phyloP scores from a whole-genome alignment of 1,284 basidiomycete species.

The Fomitopsis betulina region DNA sequence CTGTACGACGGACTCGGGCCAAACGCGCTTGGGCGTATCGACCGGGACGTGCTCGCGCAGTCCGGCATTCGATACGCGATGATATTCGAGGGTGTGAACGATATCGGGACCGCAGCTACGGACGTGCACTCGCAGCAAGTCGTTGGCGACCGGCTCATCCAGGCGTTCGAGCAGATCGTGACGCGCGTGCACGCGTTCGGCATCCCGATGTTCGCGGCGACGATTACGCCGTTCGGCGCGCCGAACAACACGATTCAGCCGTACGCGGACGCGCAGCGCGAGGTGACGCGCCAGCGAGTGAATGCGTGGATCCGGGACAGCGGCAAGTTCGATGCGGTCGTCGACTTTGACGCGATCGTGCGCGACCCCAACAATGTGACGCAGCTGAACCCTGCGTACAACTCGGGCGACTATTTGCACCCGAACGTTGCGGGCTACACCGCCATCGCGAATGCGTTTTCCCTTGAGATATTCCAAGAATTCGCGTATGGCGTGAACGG shows the following conservation, averaged over 20 bases:
- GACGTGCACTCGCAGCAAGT: slow-evolving; percentile 31
- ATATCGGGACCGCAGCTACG: slow-evolving; percentile 39
- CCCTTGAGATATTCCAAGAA: slow-evolving; percentile 32
- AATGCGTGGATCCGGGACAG: slow-evolving; percentile 40
- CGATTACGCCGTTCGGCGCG: slow-evolving; percentile 45
- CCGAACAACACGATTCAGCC: slow-evolving; percentile 31
- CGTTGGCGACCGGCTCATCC: slow-evolving; percentile 38
- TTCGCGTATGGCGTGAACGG: slow-evolving; percentile 23
- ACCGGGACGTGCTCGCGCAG: slow-evolving; percentile 45
- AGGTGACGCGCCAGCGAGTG: slow-evolving; percentile 37
- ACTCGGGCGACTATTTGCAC: slow-evolving; percentile 45
- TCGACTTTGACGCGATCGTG: slow-evolving; percentile 43
- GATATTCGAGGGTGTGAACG: slow-evolving; percentile 52
- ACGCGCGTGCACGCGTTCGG: slow-evolving; percentile 36
- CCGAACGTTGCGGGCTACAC: slow-evolving; percentile 42
- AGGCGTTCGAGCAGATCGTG: slow-evolving; percentile 41
- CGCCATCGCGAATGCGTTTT: slow-evolving; percentile 37
- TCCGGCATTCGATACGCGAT: slow-evolving; percentile 40
- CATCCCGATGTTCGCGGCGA: slow-evolving; percentile 43
- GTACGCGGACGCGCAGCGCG: slow-evolving; percentile 35
- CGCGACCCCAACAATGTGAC: slow-evolving; percentile 34
- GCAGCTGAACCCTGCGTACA: slow-evolving; percentile 33
- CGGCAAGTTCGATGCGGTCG: slow-evolving; percentile 40
- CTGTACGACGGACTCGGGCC: slow-evolving; percentile 45
- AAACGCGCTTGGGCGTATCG: slow-evolving; percentile 41